phyloP scores from a whole-genome alignment of 2,329 filamentous ascomycete genomes.

The Aspergillus sojae region DNA sequence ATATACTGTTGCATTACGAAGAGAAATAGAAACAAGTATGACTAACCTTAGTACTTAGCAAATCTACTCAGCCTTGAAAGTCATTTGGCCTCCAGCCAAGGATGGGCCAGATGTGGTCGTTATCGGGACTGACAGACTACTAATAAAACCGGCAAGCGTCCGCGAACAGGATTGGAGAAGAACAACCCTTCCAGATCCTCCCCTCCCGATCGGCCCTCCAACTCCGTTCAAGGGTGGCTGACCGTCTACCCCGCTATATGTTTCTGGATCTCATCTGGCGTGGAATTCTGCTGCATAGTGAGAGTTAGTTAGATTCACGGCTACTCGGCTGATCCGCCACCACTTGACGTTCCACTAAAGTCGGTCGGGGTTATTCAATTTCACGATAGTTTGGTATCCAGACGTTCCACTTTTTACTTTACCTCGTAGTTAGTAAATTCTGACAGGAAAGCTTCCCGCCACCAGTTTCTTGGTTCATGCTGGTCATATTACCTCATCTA shows the following conservation, averaged over 20 bases:
- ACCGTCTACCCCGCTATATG: conserved; percentile 22
- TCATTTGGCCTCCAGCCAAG: too few relatives aligned
- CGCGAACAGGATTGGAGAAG: conserved; percentile 17
- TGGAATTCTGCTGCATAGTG: conserved; percentile 12
- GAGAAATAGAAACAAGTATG: not conserved
- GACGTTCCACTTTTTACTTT: not conserved
- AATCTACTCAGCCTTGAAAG: too few relatives aligned
- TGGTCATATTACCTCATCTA: not conserved
- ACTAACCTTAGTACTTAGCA: too few relatives aligned
- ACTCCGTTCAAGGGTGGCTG: conserved; percentile 9
- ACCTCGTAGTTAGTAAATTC: not conserved
- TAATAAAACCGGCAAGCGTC: conserved; percentile 13
- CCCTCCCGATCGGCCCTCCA: conserved; percentile 13
- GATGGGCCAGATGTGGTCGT: not conserved
- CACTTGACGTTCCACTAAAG: not conserved
- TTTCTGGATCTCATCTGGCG: conserved; percentile 22
- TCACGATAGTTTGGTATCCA: not conserved
- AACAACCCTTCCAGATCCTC: conserved; percentile 8
- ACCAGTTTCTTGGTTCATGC: not conserved
- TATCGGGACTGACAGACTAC: not conserved
- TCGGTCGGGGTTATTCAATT: not conserved
- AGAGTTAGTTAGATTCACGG: not conserved
- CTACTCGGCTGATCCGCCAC: conserved; percentile 6
- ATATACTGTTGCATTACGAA: not conserved
- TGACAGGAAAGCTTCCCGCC: not conserved